Conservation (phyloP, 352 stramenopile species). For the Globisporangium radiosum region DNA sequence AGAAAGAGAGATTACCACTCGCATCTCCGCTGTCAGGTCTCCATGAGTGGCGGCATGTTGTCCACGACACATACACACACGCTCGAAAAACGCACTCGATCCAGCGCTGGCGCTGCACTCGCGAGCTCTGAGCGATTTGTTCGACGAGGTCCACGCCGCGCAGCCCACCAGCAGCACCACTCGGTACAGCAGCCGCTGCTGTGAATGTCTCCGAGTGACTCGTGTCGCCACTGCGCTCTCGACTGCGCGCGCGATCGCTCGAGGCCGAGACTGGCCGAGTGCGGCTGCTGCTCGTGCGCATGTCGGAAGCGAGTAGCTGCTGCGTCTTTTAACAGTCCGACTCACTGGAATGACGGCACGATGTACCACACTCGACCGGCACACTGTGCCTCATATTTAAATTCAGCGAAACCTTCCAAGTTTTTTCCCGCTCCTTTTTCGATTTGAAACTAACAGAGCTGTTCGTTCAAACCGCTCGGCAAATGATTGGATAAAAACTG, state of each 20-base stretch:
- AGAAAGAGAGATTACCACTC: not conserved
- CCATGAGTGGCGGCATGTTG: too few relatives aligned
- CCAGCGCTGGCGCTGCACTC: slow-evolving; percentile 48
- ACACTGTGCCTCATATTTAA: too few relatives aligned
- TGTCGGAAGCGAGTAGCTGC: not conserved
- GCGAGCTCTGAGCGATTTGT: slow-evolving; percentile 35
- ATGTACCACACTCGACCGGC: too few relatives aligned
- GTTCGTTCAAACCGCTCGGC: too few relatives aligned
- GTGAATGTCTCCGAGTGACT: not conserved
- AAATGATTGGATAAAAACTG: too few relatives aligned
- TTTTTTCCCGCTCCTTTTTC: too few relatives aligned
- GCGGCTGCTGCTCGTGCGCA: not conserved
- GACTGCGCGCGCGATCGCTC: not conserved
- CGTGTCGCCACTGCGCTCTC: not conserved
- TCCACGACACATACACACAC: too few relatives aligned
- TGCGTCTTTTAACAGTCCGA: too few relatives aligned
- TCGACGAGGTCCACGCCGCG: slow-evolving; percentile 46
- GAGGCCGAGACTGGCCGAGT: not conserved
- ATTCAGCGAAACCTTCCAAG: too few relatives aligned
- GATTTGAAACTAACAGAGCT: too few relatives aligned
- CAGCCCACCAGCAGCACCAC: slow-evolving; percentile 5
- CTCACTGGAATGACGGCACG: too few relatives aligned
- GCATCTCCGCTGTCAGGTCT: not conserved
- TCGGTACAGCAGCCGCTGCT: not conserved
- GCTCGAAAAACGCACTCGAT: slow-evolving; percentile 25